These are phyloP conservation scores for Ceratocystis destructans DNA, from an alignment of 2,329 filamentous ascomycete genomes.

Conservation along the genomic window DNA sequence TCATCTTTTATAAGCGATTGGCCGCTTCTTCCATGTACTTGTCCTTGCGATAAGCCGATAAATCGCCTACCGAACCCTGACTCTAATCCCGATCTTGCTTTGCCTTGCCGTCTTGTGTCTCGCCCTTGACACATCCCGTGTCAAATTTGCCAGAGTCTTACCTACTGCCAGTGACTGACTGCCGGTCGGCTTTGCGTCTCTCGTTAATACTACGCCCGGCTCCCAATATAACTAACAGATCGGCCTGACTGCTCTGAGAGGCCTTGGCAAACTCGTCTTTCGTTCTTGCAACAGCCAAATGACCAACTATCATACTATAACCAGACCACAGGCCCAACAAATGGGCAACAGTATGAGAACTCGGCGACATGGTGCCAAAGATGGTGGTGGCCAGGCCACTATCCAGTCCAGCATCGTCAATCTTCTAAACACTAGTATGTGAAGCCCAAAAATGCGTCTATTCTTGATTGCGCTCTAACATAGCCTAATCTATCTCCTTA, in stretches of 20 bases:
- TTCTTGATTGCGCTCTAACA: not conserved
- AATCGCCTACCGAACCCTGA: not conserved
- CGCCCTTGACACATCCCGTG: not conserved
- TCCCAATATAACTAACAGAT: not conserved
- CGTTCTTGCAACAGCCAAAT: constrained; percentile 27
- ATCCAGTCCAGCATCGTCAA: constrained; percentile 90
- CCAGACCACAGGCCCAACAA: constrained; percentile 21
- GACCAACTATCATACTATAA: constrained; percentile 42
- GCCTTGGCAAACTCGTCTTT: not conserved
- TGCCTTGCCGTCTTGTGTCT: not conserved
- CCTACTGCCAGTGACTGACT: not conserved
- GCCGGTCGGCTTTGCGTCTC: not conserved
- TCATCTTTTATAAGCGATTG: not conserved
- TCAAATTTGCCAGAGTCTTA: not conserved
- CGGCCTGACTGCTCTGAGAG: not conserved
- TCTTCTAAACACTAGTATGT: constrained; percentile 82
- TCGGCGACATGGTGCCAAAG: constrained; percentile 54
- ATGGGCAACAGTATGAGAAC: constrained; percentile 39
- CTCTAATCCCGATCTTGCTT: not conserved
- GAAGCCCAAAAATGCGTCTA: not conserved
- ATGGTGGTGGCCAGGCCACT: constrained; percentile 67
- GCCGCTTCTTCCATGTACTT: not conserved
- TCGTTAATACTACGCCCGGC: not conserved
- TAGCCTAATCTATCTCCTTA: constrained; percentile 29
- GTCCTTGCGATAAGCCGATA: not conserved